Conservation (phyloP, 768 basidiomycete species). For the Boletus rubescentipes region DNA sequence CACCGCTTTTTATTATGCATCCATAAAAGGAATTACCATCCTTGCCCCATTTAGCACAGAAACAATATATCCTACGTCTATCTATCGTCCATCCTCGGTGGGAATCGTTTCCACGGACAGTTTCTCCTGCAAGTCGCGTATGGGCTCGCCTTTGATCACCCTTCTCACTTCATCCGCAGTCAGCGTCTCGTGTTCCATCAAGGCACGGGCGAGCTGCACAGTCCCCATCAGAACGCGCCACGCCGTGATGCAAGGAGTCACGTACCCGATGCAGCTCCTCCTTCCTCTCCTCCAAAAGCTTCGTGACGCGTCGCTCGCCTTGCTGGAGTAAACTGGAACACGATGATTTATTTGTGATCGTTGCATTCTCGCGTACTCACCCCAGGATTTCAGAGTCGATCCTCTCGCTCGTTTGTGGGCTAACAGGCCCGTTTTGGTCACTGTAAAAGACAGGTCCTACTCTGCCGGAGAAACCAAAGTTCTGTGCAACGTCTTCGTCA, state of each 20-base stretch:
- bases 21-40: no score
- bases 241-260: conserved; percentile 3
- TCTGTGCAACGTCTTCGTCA: conserved; percentile 35
- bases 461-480: conserved; percentile 75
- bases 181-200: conserved; percentile 95
- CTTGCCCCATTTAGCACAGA: no score
- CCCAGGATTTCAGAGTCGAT: conserved; percentile 86
- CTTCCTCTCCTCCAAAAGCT: conserved; percentile 62
- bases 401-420: conserved; percentile 72
- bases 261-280: conserved; percentile 75
- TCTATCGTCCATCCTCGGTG: no score
- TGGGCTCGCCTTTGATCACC: conserved; percentile 81
- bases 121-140: conserved; percentile 67
- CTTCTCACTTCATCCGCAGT: conserved; percentile 81
- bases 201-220: conserved; percentile 76
- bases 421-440: conserved; percentile 67
- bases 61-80: no score
- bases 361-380: conserved; percentile 43
- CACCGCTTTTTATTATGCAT: conserved; percentile 1
- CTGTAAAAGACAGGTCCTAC: conserved; percentile 84
- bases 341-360: no score
- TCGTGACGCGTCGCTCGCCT: conserved; percentile 64
- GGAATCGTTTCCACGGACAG: conserved; percentile 47
- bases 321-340: conserved; percentile 58
- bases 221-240: neutral